Conservation (phyloP, 2,329 filamentous ascomycete genomes). For the Kalaharituber pfeilii region DNA sequence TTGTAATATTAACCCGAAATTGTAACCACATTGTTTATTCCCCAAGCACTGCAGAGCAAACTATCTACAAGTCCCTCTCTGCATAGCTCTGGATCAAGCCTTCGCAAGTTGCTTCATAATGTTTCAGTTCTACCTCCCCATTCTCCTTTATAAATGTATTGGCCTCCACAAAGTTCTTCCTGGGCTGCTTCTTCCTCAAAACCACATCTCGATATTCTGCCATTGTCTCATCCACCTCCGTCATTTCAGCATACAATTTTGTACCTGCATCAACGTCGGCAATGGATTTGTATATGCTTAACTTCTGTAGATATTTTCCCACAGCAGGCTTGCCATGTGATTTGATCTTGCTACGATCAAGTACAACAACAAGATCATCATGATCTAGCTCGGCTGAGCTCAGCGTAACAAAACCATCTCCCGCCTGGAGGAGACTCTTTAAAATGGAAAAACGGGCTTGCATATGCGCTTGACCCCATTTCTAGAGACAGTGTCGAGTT, state of each 20-base stretch:
- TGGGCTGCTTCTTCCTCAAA: conserved; percentile 38
- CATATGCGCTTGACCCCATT: conserved; percentile 34
- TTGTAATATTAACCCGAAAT: too few species aligned
- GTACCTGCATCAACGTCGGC: conserved; percentile 39
- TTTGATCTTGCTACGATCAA: conserved; percentile 42
- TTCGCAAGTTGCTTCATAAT: conserved; percentile 39
- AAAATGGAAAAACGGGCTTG: conserved; percentile 47
- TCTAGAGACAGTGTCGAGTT: conserved; percentile 25
- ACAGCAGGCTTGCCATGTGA: conserved; percentile 41
- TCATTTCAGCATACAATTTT: conserved; percentile 41
- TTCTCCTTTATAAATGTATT: conserved; percentile 35
- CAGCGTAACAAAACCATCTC: conserved; percentile 36
- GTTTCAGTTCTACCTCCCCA: conserved; percentile 34
- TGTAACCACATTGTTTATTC: too few species aligned
- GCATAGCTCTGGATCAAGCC: conserved; percentile 38
- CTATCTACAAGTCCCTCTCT: conserved; percentile 24
- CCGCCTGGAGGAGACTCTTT: conserved; percentile 39
- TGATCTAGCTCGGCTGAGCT: conserved; percentile 31
- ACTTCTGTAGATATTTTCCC: conserved; percentile 39
- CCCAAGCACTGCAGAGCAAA: not conserved
- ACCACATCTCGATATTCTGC: conserved; percentile 40
- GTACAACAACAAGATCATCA: conserved; percentile 33
- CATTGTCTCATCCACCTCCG: conserved; percentile 36
- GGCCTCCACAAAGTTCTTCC: conserved; percentile 46
- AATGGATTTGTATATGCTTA: conserved; percentile 46